Evolutionary conservation across 2,329 filamentous ascomycete genomes (phyloP), one percentile per base, ranked within the genome.

Genomic region (Diplodia seriata): DNA sequence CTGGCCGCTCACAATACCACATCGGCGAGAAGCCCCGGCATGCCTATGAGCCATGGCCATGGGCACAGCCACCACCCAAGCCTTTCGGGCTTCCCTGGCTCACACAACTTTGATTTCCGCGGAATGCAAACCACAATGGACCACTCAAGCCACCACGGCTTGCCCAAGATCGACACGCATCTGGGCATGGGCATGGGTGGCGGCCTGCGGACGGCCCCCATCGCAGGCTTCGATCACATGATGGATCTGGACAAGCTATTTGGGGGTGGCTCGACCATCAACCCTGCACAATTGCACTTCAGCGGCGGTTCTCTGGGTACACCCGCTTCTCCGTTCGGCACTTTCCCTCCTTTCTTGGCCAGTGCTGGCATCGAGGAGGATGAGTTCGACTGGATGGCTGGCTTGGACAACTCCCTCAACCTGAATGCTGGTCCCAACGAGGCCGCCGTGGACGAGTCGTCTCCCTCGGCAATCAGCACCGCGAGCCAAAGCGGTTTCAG

Each of bases 391-490:
- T 98, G 93, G 93, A 87, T 89, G 80, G 90, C 90, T 69, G 91
- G 91, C 26, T 91, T 97, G 76, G 92, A 95, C 71, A 88, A 90
- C 74, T 88, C 91, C 55, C 87, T 94, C 84, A 74, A 75, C 69
- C 78, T 76, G 72, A 72, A 85, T 73, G 66, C 74, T 9, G 87
- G 86, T 68, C 81, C 84, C 67, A 91, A 90, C 74, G 93, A 97
- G 73, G 90, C 89, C 71, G 93, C 92, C 33, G 87, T 97, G 66
- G 94, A 97, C 74, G 93, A 91, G 69, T 98, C 95, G 12, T 98
- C 95, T 15, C 95, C 95, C 18, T 98, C 95, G 9, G 93, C 93
- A 56, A 94, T 98, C 78, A 98, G 94, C 82, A 97, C 92, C 53
- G 92, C 92, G 69, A 98, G 94, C 80, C 94, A 96, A 76, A 94